Base-by-base conservation (phyloP, 352 stramenopile genomes). In the Phytophthora litchii region DNA sequence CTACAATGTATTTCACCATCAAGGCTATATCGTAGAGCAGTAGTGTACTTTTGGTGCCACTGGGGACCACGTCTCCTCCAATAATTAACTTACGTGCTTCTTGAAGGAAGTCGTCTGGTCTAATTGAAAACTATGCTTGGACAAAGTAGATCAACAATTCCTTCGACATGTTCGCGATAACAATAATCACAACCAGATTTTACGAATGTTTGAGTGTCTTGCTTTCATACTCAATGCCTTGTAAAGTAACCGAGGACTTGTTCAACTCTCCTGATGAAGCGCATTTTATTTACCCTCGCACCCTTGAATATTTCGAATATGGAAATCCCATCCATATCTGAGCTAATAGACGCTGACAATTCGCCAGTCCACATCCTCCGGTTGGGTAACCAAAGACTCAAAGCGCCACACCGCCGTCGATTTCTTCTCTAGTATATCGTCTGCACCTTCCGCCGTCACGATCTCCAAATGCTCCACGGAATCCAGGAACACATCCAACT, bases 281-380 rank as follows among this genome's bases (percentile, higher is more conserved):
- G 23, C 23, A 27, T 32, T 35, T 49, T 48, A 48, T 57, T 42
- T 48, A n/a, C 3, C 20, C 49, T 40, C 23, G 16, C 25, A 41
- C 12, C 29, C 36, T 17, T 38, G 12, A 32, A 19, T 40, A 46
- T 23, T 35, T 16, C 27, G 13, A 43, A 34, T 16, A 40, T 21
- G 16, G n/a, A 42, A 21, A 5, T 47, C 9, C 23, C 2, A 19
- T n/a, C 50, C 13, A 42, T 13, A 25, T 48, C 6, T 14, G 6
- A 44, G 10, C 43, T 71, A 76, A 47, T 68, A 67, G 8, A 80
- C 71, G 51, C 54, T 75, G 47, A 74, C 53, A 19, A 86, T 83
- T 25, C 71, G 52, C 76, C 76, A 86, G 50, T 86, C 76, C 20
- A 83, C 53, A 54, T 86, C 71, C 4, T 81, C 73, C 0, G 76